A percentile compares a stretch with the other conserved stretches of the same genome.
phyloP scores from a whole-genome alignment of 805 yeast species.

The Teunomyces lycoperdinae region DNA sequence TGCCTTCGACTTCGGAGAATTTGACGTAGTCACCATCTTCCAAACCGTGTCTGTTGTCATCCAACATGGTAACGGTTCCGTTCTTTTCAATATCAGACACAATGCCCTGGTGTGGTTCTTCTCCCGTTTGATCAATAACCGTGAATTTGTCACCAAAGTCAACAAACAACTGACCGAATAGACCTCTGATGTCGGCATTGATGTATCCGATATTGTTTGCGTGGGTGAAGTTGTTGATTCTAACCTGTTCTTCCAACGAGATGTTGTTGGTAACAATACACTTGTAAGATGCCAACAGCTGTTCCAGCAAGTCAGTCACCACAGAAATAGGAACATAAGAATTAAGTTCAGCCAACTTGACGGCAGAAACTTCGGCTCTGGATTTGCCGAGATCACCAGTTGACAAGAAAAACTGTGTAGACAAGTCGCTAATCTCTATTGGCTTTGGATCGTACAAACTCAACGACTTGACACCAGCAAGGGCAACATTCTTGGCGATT shows the following conservation, averaged over 20 bases:
- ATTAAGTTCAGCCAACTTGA: slow-evolving; percentile 77
- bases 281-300: slow-evolving; percentile 57
- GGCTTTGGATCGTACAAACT: slow-evolving; percentile 79
- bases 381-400: slow-evolving; percentile 72
- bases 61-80: slow-evolving; percentile 92
- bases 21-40: slow-evolving; percentile 90
- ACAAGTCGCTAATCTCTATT: slow-evolving; percentile 67
- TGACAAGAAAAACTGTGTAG: slow-evolving; percentile 82
- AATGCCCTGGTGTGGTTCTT: slow-evolving; percentile 84
- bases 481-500: slow-evolving; percentile 92
- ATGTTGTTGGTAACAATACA: slow-evolving; percentile 82
- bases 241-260: slow-evolving; percentile 68
- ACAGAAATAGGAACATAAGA: slow-evolving; percentile 84
- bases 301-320: slow-evolving; percentile 52
- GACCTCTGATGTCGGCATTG: slow-evolving; percentile 78
- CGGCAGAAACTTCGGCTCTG: slow-evolving; percentile 70
- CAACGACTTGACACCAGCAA: slow-evolving; percentile 95
- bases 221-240: slow-evolving; percentile 75
- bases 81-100: slow-evolving; percentile 83
- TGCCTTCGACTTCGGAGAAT: slow-evolving; percentile 82
- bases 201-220: slow-evolving; percentile 72
- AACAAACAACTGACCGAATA: slow-evolving; percentile 84
- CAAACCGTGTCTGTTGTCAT: slow-evolving; percentile 88
- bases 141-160: slow-evolving; percentile 85
- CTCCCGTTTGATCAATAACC: slow-evolving; percentile 85